Conservation (phyloP, 768 basidiomycete species). For the Tylopilus intermedius region DNA sequence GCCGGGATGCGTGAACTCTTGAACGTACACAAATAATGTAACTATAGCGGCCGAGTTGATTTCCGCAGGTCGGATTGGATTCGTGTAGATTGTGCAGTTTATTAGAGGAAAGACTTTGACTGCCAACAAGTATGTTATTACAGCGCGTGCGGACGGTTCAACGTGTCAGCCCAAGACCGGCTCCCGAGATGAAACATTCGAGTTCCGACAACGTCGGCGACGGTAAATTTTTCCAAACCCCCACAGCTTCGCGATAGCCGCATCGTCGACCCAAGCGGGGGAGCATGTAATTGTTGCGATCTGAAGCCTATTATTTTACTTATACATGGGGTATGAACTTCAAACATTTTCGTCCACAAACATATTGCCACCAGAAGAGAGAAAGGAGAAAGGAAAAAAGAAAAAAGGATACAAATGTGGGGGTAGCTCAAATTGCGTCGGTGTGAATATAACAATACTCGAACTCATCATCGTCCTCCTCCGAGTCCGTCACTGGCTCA, state of each 20-base stretch:
- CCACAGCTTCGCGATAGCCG: too few relatives aligned
- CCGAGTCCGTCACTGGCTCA: conserved; percentile 16
- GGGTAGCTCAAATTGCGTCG: conserved; percentile 3
- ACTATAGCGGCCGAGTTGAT: too few relatives aligned
- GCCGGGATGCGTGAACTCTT: too few relatives aligned
- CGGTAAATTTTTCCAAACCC: background rate
- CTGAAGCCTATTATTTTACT: background rate
- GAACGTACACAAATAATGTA: too few relatives aligned
- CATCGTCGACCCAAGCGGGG: background rate
- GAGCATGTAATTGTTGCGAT: background rate
- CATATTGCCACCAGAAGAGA: background rate
- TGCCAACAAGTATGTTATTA: too few relatives aligned
- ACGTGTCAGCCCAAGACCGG: too few relatives aligned
- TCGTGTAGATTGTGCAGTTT: background rate
- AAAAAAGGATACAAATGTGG: background rate
- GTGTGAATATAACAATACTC: conserved; percentile 22
- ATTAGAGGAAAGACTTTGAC: background rate
- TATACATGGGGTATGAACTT: background rate
- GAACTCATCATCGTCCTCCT: conserved; percentile 23
- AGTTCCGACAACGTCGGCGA: conserved; percentile 8
- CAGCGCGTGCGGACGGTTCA: too few relatives aligned
- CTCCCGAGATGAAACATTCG: background rate
- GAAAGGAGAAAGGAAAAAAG: background rate
- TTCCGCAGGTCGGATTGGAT: background rate
- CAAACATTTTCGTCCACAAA: background rate